Base-by-base conservation (phyloP, 2,329 filamentous ascomycete species). In the Penicillium sp. region DNA sequence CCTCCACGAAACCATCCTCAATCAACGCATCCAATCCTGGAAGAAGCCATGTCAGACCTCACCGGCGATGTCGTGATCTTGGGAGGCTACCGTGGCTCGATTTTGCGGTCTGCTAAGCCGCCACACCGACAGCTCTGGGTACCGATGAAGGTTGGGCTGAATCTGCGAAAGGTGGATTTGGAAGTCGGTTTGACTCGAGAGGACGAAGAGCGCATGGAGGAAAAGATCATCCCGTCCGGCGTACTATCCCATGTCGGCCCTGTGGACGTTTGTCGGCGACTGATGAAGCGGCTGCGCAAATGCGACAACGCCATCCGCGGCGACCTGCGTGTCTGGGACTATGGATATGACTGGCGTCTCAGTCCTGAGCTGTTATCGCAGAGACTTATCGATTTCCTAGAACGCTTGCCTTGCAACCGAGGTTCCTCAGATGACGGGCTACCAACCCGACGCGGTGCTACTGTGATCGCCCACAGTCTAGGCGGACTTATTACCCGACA, bases 181-280 rank as follows among this genome's bases (percentile, higher is more conserved):
- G 90, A 95, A 68, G 87, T 97, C 9, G 92, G 91, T 0, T 74
- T 96, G 4, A 81, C 88, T 13, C 83, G 83, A 2, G 87, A 91
- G 62, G 92, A 95, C 50, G 92, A 96, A 64, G 87, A 90, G 62
- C 81, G 76, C 5, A 94, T 94, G 84, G 84, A 88, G 58, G 81
- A 95, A 52, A 85, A 79, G n/a, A 90, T 97, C 53, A 87, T 91
- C 46, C 81, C 92, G 0, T 90, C 86, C 2, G 91, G 91, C 7
- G 95, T 96, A 83, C 79, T 96, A n/a, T 87, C 90, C 40, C 86
- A 95, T 63, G 90, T 96, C 56, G 92, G 92, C 0, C 91, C 91
- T 0, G 88, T 97, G 36, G 92, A 97, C 68, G 92, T 96, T 51
- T 90, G 89, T 4, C 86, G 85, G 51, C 83, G 90, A 35, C 76